Evolutionary conservation across 2,329 filamentous ascomycete genomes (phyloP).

Genomic region (Calonectria henricotiae): DNA sequence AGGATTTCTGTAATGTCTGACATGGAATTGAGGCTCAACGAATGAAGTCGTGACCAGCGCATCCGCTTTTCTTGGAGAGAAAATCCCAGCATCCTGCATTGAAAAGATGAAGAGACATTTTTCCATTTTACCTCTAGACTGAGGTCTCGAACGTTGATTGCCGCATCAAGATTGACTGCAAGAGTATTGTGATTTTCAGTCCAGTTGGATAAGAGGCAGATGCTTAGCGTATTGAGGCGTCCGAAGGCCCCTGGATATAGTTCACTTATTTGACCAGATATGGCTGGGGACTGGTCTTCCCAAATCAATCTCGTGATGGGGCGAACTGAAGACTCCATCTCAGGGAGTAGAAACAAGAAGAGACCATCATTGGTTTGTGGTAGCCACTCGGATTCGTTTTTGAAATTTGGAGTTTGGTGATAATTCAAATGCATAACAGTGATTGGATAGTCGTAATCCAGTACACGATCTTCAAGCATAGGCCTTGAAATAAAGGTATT

Average conservation of each 20-base stretch:
- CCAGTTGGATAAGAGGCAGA: not conserved
- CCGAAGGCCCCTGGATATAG: not conserved
- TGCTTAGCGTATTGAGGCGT: conserved; percentile 8
- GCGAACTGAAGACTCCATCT: not conserved
- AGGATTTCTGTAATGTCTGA: not conserved
- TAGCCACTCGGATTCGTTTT: not conserved
- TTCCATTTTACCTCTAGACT: not conserved
- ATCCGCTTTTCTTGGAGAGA: not conserved
- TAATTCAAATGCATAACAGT: not conserved
- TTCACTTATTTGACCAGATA: not conserved
- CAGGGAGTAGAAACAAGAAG: conserved; percentile 19
- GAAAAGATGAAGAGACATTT: not conserved
- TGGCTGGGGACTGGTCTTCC: conserved; percentile 7
- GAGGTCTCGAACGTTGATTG: conserved; percentile 16
- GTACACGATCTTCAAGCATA: conserved; percentile 9
- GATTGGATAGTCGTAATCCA: conserved; percentile 18
- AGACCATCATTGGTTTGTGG: conserved; percentile 18
- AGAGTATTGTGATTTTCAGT: not conserved
- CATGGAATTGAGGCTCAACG: conserved; percentile 1
- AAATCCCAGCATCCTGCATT: not conserved
- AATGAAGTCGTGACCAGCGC: conserved; percentile 11
- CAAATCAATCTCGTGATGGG: conserved; percentile 9
- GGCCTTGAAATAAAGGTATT: conserved; percentile 15
- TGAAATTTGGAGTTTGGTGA: not conserved
- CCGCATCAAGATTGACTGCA: not conserved